Conservation (phyloP, 495 filamentous ascomycete genomes). For the Daldinia caldariorum region DNA sequence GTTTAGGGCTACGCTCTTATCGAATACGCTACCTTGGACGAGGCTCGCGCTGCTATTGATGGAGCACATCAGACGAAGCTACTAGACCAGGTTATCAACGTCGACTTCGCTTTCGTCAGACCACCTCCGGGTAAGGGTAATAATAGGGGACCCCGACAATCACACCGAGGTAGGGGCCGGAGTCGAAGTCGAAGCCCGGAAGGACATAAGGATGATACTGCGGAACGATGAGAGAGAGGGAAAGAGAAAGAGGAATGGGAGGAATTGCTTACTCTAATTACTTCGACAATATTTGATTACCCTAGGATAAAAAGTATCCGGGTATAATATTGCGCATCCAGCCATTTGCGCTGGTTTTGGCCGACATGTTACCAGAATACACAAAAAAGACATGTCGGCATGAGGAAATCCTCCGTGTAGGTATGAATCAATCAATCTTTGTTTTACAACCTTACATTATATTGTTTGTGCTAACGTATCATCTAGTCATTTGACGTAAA, state of each 20-base stretch:
- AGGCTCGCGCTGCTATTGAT: conserved; percentile 87
- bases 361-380: conserved; percentile 51
- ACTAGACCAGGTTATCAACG: conserved; percentile 88
- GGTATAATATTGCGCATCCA: conserved; percentile 7
- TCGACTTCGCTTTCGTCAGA: conserved; percentile 97
- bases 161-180: conserved; percentile 58
- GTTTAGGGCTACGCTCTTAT: conserved; percentile 89
- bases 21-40: conserved; percentile 87
- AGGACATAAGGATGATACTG: conserved; percentile 45
- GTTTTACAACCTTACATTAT: not conserved
- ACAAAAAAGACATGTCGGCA: conserved; percentile 51
- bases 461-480: conserved; percentile 13
- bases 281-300: not conserved
- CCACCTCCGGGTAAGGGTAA: conserved; percentile 77
- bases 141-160: conserved; percentile 62
- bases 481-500: conserved; percentile 16
- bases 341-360: conserved; percentile 40
- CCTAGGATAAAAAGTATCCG: not conserved
- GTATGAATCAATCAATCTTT: conserved; percentile 29
- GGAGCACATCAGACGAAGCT: conserved; percentile 82
- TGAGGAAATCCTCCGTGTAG: conserved; percentile 35
- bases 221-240: conserved; percentile 34
- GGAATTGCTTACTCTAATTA: not conserved
- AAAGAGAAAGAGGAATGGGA: not conserved
- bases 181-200: conserved; percentile 57